These are phyloP conservation scores for Ascodesmis nigricans DNA, from an alignment of 495 filamentous ascomycete genomes.

Conservation along the genomic window DNA sequence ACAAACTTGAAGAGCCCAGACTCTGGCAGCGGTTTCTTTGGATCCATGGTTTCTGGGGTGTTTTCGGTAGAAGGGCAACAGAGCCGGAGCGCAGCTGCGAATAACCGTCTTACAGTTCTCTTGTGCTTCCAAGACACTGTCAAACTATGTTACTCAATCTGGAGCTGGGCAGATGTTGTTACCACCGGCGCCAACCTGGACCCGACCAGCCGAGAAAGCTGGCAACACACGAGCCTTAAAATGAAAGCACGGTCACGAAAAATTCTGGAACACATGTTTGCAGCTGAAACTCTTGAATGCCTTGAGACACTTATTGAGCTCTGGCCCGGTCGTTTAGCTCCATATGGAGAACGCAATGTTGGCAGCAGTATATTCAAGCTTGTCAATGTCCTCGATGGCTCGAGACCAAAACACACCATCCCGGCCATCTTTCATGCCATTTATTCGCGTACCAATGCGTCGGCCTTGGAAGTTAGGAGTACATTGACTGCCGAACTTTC, in stretches of 20 bases:
- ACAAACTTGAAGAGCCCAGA: conserved; percentile 54
- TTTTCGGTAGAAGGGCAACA: conserved; percentile 62
- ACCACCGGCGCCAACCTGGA: conserved; percentile 32
- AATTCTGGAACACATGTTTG: conserved; percentile 79
- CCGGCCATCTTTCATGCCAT: conserved; percentile 95
- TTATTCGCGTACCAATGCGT: conserved; percentile 76
- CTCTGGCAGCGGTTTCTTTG: conserved; percentile 71
- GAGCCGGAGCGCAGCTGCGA: conserved; percentile 55
- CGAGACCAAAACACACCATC: conserved; percentile 75
- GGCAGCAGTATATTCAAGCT: conserved; percentile 47
- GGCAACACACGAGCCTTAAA: conserved; percentile 65
- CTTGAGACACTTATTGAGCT: conserved; percentile 71
- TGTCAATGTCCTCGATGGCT: conserved; percentile 76
- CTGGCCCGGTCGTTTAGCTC: conserved; percentile 31
- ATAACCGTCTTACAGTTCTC: conserved; percentile 76
- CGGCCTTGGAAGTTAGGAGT: conserved; percentile 63
- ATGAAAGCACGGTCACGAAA: conserved; percentile 75
- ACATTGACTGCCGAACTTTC: conserved; percentile 63
- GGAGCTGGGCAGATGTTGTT: conserved; percentile 57
- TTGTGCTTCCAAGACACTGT: conserved; percentile 95
- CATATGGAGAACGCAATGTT: conserved; percentile 19
- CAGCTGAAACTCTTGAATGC: conserved; percentile 84
- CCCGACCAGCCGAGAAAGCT: conserved; percentile 51
- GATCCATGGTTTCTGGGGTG: conserved; percentile 87
- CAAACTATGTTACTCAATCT: conserved; percentile 73